Evolutionary conservation across 306 rosid species (phyloP), one percentile per base, ranked within the genome.

Genomic region (Clitoria ternatea): DNA sequence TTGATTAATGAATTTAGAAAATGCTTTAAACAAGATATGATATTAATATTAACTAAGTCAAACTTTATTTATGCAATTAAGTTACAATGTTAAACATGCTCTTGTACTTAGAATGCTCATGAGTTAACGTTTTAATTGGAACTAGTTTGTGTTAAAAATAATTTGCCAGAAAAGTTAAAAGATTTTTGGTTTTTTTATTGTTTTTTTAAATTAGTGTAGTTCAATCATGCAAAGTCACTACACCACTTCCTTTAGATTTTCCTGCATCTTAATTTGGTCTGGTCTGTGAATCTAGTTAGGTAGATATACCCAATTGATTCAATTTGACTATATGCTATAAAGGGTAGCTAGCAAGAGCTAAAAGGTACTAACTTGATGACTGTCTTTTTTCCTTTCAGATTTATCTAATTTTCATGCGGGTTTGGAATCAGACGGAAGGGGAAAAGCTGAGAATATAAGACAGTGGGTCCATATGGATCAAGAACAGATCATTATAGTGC

Each of bases 281-380:
- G 49, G 42, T 66, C 7, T 40, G 50, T 5, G 64, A 64, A 49
- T 78, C 72, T 33, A 78, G 64, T 42, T 49, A 14, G 7, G 23
- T 17, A 12, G 27, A 61, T 32, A 62, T 33, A 73, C 42, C 44
- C 37, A 35, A 45, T 36, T 32, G 35, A 37, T 23, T 40, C 42
- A 44, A 56, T 43, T 11, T 43, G 10, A 18, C 23, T 35, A 26
- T 35, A 55, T 50, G 66, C 27, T 40, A 50, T 26, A 14, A 79
- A 42, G 4, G 2, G 20, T 11, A 50, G 22, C 14, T 26, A 40
- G 37, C 14, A 22, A 20, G 33, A 13, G 22, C 55, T 22, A 47
- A 52, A 56, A 57, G 64, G 23, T 29, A 29, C 57, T 44, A 63
- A 57, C 66, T 53, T 52, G 39, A 14, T 19, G 7, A 0, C 14